phyloP scores from a whole-genome alignment of 2,329 filamentous ascomycete genomes.

The Pyrenophora graminea region DNA sequence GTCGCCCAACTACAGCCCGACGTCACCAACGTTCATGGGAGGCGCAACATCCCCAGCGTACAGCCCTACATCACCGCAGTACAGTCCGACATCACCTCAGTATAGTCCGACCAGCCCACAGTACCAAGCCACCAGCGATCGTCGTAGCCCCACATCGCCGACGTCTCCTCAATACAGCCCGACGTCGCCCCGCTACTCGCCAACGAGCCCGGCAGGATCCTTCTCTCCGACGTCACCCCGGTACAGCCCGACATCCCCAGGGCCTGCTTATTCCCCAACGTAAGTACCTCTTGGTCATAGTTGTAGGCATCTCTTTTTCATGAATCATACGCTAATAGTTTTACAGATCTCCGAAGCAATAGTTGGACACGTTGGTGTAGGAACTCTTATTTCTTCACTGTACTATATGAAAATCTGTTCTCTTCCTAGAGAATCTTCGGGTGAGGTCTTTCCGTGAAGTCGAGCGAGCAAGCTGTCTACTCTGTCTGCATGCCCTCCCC shows the following conservation, averaged over 20 bases:
- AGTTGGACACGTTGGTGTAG: constrained; percentile 18
- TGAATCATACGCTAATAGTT: constrained; percentile 24
- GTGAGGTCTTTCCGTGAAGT: constrained; percentile 29
- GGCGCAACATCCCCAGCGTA: constrained; percentile 56
- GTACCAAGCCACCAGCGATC: constrained; percentile 60
- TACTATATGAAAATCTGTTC: constrained; percentile 41
- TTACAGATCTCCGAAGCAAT: constrained; percentile 43
- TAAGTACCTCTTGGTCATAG: constrained; percentile 44
- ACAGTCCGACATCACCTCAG: constrained; percentile 65
- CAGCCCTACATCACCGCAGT: constrained; percentile 59
- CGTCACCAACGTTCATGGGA: constrained; percentile 34
- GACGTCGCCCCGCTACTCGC: constrained; percentile 38
- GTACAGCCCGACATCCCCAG: constrained; percentile 49
- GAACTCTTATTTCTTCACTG: constrained; percentile 10
- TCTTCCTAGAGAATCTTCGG: constrained; percentile 20
- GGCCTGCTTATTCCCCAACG: constrained; percentile 50
- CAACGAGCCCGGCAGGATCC: constrained; percentile 40
- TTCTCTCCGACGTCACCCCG: constrained; percentile 51
- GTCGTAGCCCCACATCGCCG: constrained; percentile 55
- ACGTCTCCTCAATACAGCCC: constrained; percentile 46
- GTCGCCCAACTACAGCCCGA: constrained; percentile 56
- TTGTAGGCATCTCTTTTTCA: constrained; percentile 20
- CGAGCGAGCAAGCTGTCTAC: constrained; percentile 4
- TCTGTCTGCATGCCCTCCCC: constrained; percentile 3
- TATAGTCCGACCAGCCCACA: constrained; percentile 71